Evolutionary conservation across 2,329 filamentous ascomycete species (phyloP).

Genomic region (Parastagonospora avenae): DNA sequence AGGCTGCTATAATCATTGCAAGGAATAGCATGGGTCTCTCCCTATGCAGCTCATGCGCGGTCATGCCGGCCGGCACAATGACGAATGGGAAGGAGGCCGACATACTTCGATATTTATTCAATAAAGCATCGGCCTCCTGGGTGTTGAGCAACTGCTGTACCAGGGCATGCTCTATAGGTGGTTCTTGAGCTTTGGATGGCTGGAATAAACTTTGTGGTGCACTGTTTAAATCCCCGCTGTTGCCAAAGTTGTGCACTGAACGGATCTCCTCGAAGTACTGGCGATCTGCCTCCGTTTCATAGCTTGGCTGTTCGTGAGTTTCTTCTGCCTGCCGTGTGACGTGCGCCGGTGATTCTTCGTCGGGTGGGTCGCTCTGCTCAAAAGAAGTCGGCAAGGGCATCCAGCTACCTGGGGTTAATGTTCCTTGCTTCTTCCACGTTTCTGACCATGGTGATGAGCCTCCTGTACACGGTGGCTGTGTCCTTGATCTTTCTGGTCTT

Average conservation of each 20-base stretch:
- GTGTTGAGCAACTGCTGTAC: slow-evolving; percentile 24
- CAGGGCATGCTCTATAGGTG: slow-evolving; percentile 25
- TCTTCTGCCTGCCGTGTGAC: slow-evolving; percentile 6
- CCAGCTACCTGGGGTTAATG: slow-evolving; percentile 33
- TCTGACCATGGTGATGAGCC: neutral
- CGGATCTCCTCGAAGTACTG: slow-evolving; percentile 34
- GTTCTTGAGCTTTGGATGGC: slow-evolving; percentile 22
- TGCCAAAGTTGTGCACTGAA: slow-evolving; percentile 30
- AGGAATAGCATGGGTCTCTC: slow-evolving; percentile 41
- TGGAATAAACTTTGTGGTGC: slow-evolving; percentile 21
- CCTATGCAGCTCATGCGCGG: slow-evolving; percentile 22
- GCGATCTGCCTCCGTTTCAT: slow-evolving; percentile 21
- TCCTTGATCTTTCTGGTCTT: neutral
- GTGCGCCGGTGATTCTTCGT: neutral
- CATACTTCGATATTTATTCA: slow-evolving; percentile 37
- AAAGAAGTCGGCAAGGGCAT: slow-evolving; percentile 32
- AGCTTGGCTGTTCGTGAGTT: slow-evolving; percentile 5
- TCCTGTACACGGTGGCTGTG: neutral
- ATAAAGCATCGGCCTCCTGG: slow-evolving; percentile 32
- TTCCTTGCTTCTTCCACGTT: slow-evolving; percentile 1
- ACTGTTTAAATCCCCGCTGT: slow-evolving; percentile 13
- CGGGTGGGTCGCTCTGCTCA: slow-evolving; percentile 10
- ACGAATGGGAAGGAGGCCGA: slow-evolving; percentile 39
- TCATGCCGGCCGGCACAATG: slow-evolving; percentile 18
- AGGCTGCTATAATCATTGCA: slow-evolving; percentile 35